phyloP scores from a whole-genome alignment of 2,329 filamentous ascomycete genomes.

The Colletotrichum filicis region DNA sequence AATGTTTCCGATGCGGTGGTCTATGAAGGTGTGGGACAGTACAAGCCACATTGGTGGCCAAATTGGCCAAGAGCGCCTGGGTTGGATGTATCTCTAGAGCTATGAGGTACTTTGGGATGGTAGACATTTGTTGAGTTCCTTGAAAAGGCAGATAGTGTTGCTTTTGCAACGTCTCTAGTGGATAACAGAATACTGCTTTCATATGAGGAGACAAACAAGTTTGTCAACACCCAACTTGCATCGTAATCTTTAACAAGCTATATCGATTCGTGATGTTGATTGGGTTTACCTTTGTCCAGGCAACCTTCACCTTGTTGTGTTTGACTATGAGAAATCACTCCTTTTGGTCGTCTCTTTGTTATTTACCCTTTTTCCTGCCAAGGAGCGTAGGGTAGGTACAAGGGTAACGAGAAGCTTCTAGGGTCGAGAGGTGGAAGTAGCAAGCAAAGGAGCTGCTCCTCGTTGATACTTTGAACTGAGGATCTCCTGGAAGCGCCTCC shows the following conservation, averaged over 20 bases:
- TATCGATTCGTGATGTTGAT: not conserved
- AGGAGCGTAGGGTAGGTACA: not conserved
- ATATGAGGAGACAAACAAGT: not conserved
- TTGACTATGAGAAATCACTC: rapidly evolving
- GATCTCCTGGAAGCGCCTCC: not conserved
- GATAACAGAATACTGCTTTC: not conserved
- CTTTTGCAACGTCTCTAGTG: not conserved
- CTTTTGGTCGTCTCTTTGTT: not conserved
- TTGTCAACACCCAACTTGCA: not conserved
- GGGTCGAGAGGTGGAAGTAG: not conserved
- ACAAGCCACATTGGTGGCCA: not conserved
- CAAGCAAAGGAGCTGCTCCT: not conserved
- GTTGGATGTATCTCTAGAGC: not conserved
- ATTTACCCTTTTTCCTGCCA: not conserved
- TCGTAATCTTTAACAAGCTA: not conserved
- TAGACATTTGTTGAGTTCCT: not conserved
- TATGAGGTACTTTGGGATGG: not conserved
- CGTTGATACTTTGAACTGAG: not conserved
- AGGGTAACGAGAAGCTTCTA: not conserved
- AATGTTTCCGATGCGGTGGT: not conserved
- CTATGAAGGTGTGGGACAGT: not conserved
- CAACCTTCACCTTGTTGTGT: not conserved
- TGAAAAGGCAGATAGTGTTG: rapidly evolving
- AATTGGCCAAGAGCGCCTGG: not conserved
- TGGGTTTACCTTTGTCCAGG: not conserved